These are phyloP conservation scores for Paramecium octaurelia DNA, from an alignment of 73 alveolate species.

Conservation along the genomic window DNA sequence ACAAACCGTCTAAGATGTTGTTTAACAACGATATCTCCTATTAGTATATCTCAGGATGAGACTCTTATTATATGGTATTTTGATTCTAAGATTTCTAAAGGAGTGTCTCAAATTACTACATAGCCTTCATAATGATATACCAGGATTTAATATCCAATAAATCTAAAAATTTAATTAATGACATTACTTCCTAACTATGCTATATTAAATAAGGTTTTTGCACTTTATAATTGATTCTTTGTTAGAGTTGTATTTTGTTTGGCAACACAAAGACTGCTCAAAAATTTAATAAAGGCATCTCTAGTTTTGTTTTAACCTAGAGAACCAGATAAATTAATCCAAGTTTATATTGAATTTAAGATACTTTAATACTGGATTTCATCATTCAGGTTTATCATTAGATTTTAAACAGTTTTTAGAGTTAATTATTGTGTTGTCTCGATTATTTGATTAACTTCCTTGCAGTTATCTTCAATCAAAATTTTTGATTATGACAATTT, in stretches of 20 bases:
- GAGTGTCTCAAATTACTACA: neutral
- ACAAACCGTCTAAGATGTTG: neutral
- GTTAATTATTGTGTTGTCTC: neutral
- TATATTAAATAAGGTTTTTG: conserved; percentile 21
- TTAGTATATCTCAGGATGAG: neutral
- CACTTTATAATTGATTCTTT: neutral
- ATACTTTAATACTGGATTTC: neutral
- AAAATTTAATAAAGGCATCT: neutral
- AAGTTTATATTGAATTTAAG: neutral
- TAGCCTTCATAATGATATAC: conserved; percentile 28
- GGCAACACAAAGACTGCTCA: neutral
- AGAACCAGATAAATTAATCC: conserved; percentile 23
- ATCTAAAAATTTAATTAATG: neutral
- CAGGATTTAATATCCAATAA: conserved; percentile 29
- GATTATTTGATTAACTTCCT: neutral
- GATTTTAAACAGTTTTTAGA: neutral
- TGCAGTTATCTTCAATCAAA: neutral
- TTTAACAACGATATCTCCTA: neutral
- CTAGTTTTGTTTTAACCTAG: conserved; percentile 10
- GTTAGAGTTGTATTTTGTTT: neutral
- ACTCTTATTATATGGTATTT: neutral
- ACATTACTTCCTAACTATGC: conserved; percentile 10
- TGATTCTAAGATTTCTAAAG: neutral
- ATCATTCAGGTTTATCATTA: neutral
- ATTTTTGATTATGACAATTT: neutral